Evolutionary conservation across 768 basidiomycete species (phyloP), one percentile per base, ranked within the genome.

Genomic region (Trametes gibbosa): DNA sequence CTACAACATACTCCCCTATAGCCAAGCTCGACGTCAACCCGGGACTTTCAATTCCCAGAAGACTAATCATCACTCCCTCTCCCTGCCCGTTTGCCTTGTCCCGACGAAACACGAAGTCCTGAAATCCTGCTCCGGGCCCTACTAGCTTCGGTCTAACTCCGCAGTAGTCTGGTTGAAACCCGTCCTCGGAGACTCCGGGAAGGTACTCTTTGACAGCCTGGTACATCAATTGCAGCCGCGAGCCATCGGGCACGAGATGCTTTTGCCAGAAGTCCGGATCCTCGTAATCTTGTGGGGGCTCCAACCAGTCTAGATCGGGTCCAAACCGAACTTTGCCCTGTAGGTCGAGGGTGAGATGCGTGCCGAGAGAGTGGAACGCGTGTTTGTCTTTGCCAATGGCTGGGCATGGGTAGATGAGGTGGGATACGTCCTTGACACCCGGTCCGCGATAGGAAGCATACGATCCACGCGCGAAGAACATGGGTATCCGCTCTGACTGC

Each of bases 351-450:
- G 93, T 94, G 24, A 98, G 77, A 74, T 98, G 97, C 12, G 94
- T 95, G 3, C 97, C 96, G 7, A 98, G 79, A 3, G 90, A 90
- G 59, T 91, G 87, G 68, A 96, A 90, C 7, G 84, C 62, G 51
- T 87, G 81, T 3, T 75, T 78, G 57, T 78, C 79, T 39, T 76
- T 76, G 9, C 81, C 82, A 10, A 79, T 81, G 53, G 84, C 79
- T 4, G 96, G 95, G 62, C 91, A 95, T 2, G 96, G 95, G 74
- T 99, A 98, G 67, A 99, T 85, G 59, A 99, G 82, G 63, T 86
- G 87, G 3, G 79, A 80, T 55, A 97, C 77, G 13, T 79, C 70
- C 14, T 79, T 73, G 41, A 88, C 77, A 0, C 93, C 94, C 0
- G 86, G 85, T 6, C 95, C 95, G 48, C 81, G 80, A 72, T 98